These are phyloP conservation scores for Ilyonectria sp. DNA, from an alignment of 2,329 filamentous ascomycete species.

Conservation along the genomic window DNA sequence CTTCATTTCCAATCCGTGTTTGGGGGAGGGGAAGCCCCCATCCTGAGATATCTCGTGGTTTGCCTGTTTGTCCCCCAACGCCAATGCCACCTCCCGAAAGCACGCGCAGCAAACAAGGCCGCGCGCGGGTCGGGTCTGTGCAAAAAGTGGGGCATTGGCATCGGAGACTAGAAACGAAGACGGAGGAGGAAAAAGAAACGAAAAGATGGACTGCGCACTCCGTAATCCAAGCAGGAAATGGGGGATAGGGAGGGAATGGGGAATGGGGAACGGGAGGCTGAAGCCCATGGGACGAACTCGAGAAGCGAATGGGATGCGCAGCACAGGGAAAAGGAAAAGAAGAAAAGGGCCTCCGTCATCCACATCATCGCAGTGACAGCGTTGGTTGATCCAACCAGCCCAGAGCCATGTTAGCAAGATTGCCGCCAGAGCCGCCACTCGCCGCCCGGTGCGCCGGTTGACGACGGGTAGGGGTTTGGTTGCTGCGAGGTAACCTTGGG, in stretches of 20 bases:
- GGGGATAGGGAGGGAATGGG: conserved; percentile 14
- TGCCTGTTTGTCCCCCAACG: not conserved
- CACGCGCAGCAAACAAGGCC: conserved; percentile 13
- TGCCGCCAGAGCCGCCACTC: conserved; percentile 46
- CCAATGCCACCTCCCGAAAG: conserved; percentile 14
- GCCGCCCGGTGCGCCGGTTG: conserved; percentile 29
- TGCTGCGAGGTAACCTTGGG: conserved; percentile 31
- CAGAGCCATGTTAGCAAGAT: conserved; percentile 26
- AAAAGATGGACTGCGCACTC: not conserved
- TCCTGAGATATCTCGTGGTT: not conserved
- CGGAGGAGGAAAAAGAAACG: conserved; percentile 17
- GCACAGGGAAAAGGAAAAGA: conserved; percentile 7
- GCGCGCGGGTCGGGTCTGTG: conserved; percentile 25
- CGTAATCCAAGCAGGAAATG: conserved; percentile 4
- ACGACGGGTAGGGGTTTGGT: conserved; percentile 32
- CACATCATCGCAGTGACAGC: not conserved
- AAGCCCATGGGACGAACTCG: not conserved
- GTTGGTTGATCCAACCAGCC: conserved; percentile 6
- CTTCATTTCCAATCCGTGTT: not conserved
- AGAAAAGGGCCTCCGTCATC: conserved; percentile 1
- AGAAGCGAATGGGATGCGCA: not conserved
- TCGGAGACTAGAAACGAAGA: conserved; percentile 26
- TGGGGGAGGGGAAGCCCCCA: not conserved
- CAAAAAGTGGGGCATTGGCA: conserved; percentile 22
- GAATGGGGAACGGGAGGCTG: conserved; percentile 13